A percentile compares a stretch with the other conserved stretches of the same genome.
These are phyloP conservation scores for Neonectria hederae DNA, from an alignment of 2,329 filamentous ascomycete species.

Conservation along the genomic window DNA sequence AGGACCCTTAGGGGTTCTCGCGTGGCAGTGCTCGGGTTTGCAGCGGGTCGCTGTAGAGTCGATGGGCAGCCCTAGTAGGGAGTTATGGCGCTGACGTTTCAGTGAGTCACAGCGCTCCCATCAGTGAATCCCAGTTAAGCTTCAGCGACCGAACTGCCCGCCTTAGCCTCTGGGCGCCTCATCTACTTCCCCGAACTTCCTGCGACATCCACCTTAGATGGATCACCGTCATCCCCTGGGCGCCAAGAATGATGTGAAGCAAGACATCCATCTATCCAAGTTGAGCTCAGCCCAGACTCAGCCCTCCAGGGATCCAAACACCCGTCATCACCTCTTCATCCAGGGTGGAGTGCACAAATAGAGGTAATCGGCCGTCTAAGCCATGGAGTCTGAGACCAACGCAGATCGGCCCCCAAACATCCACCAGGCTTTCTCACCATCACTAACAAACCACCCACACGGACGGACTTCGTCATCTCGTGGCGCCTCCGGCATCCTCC, in stretches of 20 bases:
- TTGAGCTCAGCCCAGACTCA: conserved; percentile 17
- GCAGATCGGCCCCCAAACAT: conserved; percentile 13
- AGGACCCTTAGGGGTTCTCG: neutral
- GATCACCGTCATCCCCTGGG: neutral
- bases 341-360: neutral
- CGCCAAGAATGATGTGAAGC: neutral
- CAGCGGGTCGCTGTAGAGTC: neutral
- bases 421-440: neutral
- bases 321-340: neutral
- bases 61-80: neutral
- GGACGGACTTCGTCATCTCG: conserved; percentile 16
- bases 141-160: neutral
- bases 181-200: neutral
- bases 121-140: neutral
- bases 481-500: conserved; percentile 3
- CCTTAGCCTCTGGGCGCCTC: neutral
- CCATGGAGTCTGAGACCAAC: neutral
- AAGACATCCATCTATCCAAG: conserved; percentile 6
- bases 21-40: neutral
- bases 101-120: conserved; percentile 7
- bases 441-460: neutral
- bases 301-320: conserved; percentile 1
- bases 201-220: neutral
- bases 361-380: neutral
- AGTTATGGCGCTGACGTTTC: conserved; percentile 1